phyloP scores from a whole-genome alignment of 2,329 filamentous ascomycete species.

The Colletotrichum spinosum region DNA sequence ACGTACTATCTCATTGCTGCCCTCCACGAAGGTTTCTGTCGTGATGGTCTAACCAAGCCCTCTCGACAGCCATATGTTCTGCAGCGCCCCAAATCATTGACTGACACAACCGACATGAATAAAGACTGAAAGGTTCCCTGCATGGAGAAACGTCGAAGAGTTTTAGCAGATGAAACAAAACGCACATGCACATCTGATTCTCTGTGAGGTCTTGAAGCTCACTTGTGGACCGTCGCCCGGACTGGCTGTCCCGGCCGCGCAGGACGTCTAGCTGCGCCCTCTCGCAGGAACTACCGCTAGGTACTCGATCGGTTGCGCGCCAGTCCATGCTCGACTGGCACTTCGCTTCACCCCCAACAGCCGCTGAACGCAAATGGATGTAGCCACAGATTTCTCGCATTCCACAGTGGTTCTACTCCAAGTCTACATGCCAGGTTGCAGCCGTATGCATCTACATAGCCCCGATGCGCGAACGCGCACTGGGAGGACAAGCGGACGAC shows the following conservation, averaged over 20 bases:
- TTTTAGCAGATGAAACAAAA: conserved; percentile 15
- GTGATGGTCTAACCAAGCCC: background rate
- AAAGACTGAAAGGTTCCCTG: too few species aligned
- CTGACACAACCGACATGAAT: too few species aligned
- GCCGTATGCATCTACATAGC: too few species aligned
- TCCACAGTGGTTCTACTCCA: too few species aligned
- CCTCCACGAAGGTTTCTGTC: background rate
- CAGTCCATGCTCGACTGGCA: background rate
- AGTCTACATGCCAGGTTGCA: too few species aligned
- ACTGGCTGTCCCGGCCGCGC: background rate
- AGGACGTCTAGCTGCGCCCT: conserved; percentile 9
- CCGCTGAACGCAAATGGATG: background rate
- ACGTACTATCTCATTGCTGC: conserved; percentile 11
- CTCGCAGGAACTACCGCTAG: too few species aligned
- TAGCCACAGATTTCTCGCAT: too few species aligned
- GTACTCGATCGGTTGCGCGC: background rate
- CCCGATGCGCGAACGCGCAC: too few species aligned
- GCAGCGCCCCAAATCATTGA: too few species aligned
- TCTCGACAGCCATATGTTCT: too few species aligned
- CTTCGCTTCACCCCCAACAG: background rate
- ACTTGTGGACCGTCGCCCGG: background rate
- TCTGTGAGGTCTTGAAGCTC: conserved; percentile 3
- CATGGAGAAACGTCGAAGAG: too few species aligned
- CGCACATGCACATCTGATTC: background rate
- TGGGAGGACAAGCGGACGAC: background rate